phyloP scores from a whole-genome alignment of 1,139 yeast species.

The Casaregolazyma suthepensis region DNA sequence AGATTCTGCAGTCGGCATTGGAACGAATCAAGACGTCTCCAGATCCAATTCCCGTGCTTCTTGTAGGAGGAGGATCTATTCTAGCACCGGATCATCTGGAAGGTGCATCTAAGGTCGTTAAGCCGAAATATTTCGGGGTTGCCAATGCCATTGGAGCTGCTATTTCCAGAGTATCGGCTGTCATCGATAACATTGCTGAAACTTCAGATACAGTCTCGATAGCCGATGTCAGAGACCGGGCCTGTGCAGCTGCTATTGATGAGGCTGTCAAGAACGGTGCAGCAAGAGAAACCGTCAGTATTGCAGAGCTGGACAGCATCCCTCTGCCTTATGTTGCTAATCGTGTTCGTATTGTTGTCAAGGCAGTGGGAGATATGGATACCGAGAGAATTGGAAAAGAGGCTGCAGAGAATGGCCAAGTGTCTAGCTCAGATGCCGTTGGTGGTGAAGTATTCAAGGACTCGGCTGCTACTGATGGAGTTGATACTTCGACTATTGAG shows the following conservation, averaged over 20 bases:
- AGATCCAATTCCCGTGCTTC: slow-evolving; percentile 37
- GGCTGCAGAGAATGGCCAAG: slow-evolving; percentile 29
- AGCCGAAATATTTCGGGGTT: slow-evolving; percentile 38
- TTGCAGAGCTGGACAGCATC: slow-evolving; percentile 17
- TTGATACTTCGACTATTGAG: slow-evolving; percentile 13
- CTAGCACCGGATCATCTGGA: slow-evolving; percentile 34
- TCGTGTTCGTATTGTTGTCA: slow-evolving; percentile 15
- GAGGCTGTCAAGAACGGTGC: slow-evolving; percentile 17
- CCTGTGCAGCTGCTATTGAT: slow-evolving; percentile 9
- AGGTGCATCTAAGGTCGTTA: slow-evolving; percentile 38
- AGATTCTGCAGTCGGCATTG: slow-evolving; percentile 32
- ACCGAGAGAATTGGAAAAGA: slow-evolving; percentile 23
- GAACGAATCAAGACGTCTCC: slow-evolving; percentile 41
- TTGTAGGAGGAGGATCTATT: slow-evolving; percentile 44
- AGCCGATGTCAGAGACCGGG: not conserved
- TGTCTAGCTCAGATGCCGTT: not conserved
- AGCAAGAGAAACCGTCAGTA: slow-evolving; percentile 10
- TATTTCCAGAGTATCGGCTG: slow-evolving; percentile 36
- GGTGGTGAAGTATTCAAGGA: slow-evolving; percentile 10
- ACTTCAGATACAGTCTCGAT: slow-evolving; percentile 11
- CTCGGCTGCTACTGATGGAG: slow-evolving; percentile 8
- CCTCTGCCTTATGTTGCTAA: slow-evolving; percentile 18
- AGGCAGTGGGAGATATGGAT: slow-evolving; percentile 18
- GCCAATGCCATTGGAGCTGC: slow-evolving; percentile 48
- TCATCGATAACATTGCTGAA: slow-evolving; percentile 13